These are phyloP conservation scores for Rhizopogon roseolus DNA, from an alignment of 768 basidiomycete genomes.

Conservation along the genomic window DNA sequence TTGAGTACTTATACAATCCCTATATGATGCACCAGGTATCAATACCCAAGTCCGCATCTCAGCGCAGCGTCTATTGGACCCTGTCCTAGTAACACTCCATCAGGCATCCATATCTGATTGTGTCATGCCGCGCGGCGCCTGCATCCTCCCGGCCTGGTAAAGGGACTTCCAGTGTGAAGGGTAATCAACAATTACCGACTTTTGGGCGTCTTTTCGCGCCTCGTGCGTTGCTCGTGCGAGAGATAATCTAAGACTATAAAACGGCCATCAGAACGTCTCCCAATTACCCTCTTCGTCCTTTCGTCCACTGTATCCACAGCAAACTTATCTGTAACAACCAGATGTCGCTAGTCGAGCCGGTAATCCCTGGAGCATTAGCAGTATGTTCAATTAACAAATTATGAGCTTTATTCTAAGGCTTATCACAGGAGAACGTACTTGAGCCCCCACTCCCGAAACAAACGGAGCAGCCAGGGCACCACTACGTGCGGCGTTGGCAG, in stretches of 20 bases:
- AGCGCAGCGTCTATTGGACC: not conserved
- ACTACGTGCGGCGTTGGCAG: constrained; percentile 3
- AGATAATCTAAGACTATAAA: not conserved
- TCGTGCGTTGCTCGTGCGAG: not conserved
- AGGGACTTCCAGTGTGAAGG: not conserved
- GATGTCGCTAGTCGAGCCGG: not conserved
- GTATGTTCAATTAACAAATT: not conserved
- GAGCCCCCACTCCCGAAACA: not conserved
- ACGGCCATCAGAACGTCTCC: not conserved
- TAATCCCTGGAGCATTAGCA: not conserved
- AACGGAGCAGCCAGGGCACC: constrained; percentile 2
- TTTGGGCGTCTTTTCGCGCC: not conserved
- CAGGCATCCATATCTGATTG: not conserved
- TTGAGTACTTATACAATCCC: no score
- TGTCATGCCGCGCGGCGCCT: not conserved
- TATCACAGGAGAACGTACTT: not conserved
- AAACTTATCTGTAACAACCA: not conserved
- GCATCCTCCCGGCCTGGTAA: not conserved
- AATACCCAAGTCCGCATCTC: not conserved
- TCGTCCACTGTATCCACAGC: not conserved
- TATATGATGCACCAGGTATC: no score
- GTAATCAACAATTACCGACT: not conserved
- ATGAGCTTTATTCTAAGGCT: not conserved
- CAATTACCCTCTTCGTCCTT: not conserved
- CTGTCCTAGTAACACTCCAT: not conserved